phyloP scores from a whole-genome alignment of 306 rosid genomes.

The Sicyos edulis region DNA sequence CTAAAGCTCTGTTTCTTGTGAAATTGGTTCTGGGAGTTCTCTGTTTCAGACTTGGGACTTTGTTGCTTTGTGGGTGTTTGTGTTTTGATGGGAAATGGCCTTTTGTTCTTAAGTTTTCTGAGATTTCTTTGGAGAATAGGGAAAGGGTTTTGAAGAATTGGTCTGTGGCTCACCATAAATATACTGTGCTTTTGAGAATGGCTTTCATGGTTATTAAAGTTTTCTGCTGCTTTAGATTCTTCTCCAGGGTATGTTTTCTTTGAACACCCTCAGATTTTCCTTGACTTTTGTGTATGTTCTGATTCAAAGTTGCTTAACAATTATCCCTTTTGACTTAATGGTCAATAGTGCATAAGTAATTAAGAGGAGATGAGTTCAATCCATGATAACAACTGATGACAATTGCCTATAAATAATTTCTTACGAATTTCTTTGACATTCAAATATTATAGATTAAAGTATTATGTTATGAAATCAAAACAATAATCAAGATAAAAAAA shows the following conservation, averaged over 20 bases:
- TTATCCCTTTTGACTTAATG: no score
- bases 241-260: slow-evolving; percentile 56
- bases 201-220: slow-evolving; percentile 54
- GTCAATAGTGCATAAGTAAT: no score
- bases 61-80: slow-evolving; percentile 54
- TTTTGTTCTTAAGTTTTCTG: slow-evolving; percentile 59
- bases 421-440: no score
- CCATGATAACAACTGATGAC: no score
- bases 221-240: slow-evolving; percentile 58
- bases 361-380: no score
- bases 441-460: no score
- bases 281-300: no score
- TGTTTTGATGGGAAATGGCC: slow-evolving; percentile 73
- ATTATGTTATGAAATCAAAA: no score
- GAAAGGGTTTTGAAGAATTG: slow-evolving; percentile 55
- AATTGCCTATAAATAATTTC: no score
- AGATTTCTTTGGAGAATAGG: slow-evolving; percentile 64
- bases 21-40: slow-evolving; percentile 39
- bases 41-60: slow-evolving; percentile 62
- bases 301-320: no score
- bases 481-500: no score
- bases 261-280: background rate
- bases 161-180: slow-evolving; percentile 59
- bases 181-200: slow-evolving; percentile 38
- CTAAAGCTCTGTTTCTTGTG: slow-evolving; percentile 41